Conservation (phyloP, 2,329 filamentous ascomycete genomes). For the Aspergillus carbonarius region DNA sequence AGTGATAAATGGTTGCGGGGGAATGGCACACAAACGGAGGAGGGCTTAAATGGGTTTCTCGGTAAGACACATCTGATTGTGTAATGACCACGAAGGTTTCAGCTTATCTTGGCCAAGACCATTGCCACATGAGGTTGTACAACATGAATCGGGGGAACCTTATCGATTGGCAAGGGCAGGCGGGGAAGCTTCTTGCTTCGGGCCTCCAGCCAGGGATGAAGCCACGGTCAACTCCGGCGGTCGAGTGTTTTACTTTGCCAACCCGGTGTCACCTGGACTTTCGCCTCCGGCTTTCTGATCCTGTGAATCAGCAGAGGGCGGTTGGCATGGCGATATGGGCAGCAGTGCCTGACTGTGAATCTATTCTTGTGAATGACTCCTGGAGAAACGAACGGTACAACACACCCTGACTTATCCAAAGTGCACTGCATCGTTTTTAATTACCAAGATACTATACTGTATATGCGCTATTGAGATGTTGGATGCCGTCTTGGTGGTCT, state of each 20-base stretch:
- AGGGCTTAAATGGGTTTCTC: neutral
- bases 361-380: no score
- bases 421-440: no score
- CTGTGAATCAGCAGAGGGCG: neutral
- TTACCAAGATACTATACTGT: no score
- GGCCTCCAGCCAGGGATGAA: neutral
- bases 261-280: neutral
- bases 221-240: neutral
- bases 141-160: neutral
- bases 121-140: neutral
- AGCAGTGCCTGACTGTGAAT: no score
- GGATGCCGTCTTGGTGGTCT: neutral
- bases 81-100: neutral
- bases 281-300: neutral
- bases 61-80: neutral
- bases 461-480: neutral
- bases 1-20: neutral
- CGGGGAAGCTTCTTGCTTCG: neutral
- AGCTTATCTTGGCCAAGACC: neutral
- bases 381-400: no score
- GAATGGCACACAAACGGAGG: neutral
- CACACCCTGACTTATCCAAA: no score
- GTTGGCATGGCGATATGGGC: neutral
- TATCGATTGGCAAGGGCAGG: neutral
- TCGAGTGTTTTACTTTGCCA: neutral